Evolutionary conservation across 257 asterid genomes (phyloP), one percentile per base, ranked within the genome.

Genomic region (Cordia subcordata): DNA sequence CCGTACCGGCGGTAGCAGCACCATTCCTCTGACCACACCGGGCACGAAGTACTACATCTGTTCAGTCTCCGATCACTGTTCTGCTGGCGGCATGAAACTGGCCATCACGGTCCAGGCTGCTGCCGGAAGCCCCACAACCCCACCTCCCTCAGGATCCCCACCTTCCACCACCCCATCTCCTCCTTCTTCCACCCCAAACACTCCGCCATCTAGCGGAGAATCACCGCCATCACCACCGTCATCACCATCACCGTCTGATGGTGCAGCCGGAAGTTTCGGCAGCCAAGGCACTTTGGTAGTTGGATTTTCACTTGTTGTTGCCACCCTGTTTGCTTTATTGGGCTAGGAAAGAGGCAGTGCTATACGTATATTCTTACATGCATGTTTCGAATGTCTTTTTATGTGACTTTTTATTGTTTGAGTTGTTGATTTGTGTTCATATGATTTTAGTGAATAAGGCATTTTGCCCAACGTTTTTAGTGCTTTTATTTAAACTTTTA

Each of bases 281-380:
- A 75, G 72, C 65, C 10, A 58, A 19, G 70, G 19, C 53, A 58
- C 68, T 55, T n/a, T 77, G 61, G 51, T 67, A 57, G 63, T 66
- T 11, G 86, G 72, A 14, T 22, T 74, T 45, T 66, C 79, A 11
- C 52, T 81, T 55, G 68, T 57, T 49, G 53, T 80, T 71, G 84
- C 61, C 13, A 81, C 76, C 61, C 13, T 84, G 66, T 45, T 81
- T 65, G 81, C 61, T 15, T 10, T 69, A 21, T 67, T 75, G 75
- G 80, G 83, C 85, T 79, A 79, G 89, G 96, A 72, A 61, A 79
- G 83, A 85, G 88, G 85, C 95, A 81, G 84, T 82, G 87, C 87
- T 65, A 55, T 68, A 67, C n/a, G 37, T 8, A n/a, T 16, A 10
- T 49, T 19, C 13, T 49, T 18, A 57, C 53, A 4, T 38, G 3